phyloP scores from a whole-genome alignment of 1,139 yeast genomes.

The Blastobotrys indianensis region DNA sequence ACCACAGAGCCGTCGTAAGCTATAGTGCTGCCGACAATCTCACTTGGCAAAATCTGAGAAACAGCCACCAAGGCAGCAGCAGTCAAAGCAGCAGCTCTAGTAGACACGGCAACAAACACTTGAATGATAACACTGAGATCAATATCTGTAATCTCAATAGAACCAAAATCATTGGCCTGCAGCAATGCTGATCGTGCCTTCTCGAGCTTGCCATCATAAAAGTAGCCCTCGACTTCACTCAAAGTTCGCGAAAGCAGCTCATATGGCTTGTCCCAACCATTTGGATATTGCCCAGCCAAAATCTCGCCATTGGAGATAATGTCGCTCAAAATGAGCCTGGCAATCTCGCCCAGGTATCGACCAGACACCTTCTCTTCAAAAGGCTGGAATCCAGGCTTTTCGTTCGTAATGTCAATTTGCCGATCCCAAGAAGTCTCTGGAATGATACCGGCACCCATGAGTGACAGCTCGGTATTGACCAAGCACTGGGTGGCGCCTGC shows the following conservation, averaged over 20 bases:
- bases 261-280: slow-evolving; percentile 23
- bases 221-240: slow-evolving; percentile 27
- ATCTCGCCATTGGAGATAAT: slow-evolving; percentile 52
- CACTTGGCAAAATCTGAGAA: slow-evolving; percentile 17
- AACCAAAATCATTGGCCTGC: slow-evolving; percentile 20
- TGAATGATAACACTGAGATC: slow-evolving; percentile 46
- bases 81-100: slow-evolving; percentile 73
- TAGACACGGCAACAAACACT: slow-evolving; percentile 63
- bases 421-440: slow-evolving; percentile 72
- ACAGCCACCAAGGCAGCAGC: slow-evolving; percentile 68
- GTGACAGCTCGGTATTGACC: slow-evolving; percentile 34
- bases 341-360: slow-evolving; percentile 79
- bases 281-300: slow-evolving; percentile 39
- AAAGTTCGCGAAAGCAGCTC: slow-evolving; percentile 26
- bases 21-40: slow-evolving; percentile 36
- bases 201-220: slow-evolving; percentile 17
- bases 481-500: slow-evolving; percentile 18
- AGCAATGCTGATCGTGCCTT: slow-evolving; percentile 20
- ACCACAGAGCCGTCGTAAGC: slow-evolving; percentile 89
- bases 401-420: slow-evolving; percentile 56
- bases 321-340: slow-evolving; percentile 64
- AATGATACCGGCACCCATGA: slow-evolving; percentile 38
- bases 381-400: slow-evolving; percentile 76
- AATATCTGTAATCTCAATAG: slow-evolving; percentile 14
- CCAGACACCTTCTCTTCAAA: slow-evolving; percentile 86